Evolutionary conservation across 2,329 filamentous ascomycete species (phyloP).

Genomic region (Cercospora janseana): DNA sequence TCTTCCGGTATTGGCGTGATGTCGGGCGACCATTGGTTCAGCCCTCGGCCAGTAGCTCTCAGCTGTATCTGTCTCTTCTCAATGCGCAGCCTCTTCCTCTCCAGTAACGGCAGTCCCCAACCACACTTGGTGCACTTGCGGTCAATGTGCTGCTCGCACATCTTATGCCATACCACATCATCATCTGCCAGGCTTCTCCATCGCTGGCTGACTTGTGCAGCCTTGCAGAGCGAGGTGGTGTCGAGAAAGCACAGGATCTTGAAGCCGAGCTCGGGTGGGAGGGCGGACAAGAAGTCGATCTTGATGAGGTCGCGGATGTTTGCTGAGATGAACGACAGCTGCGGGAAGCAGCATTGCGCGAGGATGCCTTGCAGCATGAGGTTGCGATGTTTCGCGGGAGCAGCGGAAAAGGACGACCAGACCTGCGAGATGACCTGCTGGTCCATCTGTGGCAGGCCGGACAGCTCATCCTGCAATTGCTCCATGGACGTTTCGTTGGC

Average conservation of each 20-base stretch:
- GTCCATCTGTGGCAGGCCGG: conserved; percentile 75
- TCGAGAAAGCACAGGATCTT: conserved; percentile 92
- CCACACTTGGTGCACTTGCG: conserved; percentile 92
- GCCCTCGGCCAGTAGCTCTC: conserved; percentile 58
- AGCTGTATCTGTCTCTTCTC: conserved; percentile 83
- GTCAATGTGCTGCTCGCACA: conserved; percentile 97
- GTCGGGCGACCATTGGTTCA: conserved; percentile 54
- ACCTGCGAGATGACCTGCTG: conserved; percentile 96
- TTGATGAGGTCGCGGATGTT: conserved; percentile 92
- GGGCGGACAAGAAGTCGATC: conserved; percentile 89
- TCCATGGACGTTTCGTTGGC: conserved; percentile 97
- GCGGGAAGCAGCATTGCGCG: conserved; percentile 94
- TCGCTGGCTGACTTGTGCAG: conserved; percentile 83
- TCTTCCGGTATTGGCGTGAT: conserved; percentile 50
- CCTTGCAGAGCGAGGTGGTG: conserved; percentile 90
- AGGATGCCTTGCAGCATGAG: conserved; percentile 96
- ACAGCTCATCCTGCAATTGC: conserved; percentile 82
- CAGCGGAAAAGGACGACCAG: conserved; percentile 96
- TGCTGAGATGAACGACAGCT: conserved; percentile 87
- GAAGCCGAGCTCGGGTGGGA: conserved; percentile 87
- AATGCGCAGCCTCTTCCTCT: conserved; percentile 80
- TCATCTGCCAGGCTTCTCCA: conserved; percentile 94
- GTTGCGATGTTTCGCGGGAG: conserved; percentile 87
- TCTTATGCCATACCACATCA: conserved; percentile 94
- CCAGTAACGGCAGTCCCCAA: conserved; percentile 86